Evolutionary conservation across 345 rosid genomes (phyloP).

Genomic region (Moricandia moricandioides): DNA sequence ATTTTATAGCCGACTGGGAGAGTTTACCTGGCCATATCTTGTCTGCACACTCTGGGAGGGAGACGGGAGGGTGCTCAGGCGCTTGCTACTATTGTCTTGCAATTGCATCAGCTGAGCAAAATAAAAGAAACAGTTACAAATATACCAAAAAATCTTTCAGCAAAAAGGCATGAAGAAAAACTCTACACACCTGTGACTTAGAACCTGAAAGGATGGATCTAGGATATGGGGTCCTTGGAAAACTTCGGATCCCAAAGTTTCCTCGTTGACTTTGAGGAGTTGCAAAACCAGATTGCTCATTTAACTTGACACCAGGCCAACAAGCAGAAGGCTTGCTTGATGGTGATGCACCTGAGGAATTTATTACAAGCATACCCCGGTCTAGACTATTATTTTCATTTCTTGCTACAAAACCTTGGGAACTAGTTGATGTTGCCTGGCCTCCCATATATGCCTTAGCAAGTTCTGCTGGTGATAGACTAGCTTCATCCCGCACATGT

Average conservation of each 20-base stretch:
- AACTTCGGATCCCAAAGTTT: slow-evolving; percentile 54
- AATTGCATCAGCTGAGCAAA: slow-evolving; percentile 45
- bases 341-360: slow-evolving; percentile 49
- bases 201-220: slow-evolving; percentile 61
- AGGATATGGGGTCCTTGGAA: slow-evolving; percentile 82
- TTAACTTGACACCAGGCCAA: slow-evolving; percentile 90
- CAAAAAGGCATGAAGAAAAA: neutral
- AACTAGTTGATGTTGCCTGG: slow-evolving; percentile 48
- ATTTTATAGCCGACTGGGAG: slow-evolving; percentile 2
- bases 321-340: slow-evolving; percentile 50
- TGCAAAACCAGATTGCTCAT: slow-evolving; percentile 49
- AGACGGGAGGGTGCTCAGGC: slow-evolving; percentile 38
- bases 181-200: slow-evolving; percentile 61
- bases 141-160: neutral
- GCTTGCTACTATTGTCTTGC: slow-evolving; percentile 46
- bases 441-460: slow-evolving; percentile 80
- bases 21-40: slow-evolving; percentile 60
- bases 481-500: slow-evolving; percentile 47
- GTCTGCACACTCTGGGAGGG: slow-evolving; percentile 50
- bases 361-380: slow-evolving; percentile 41
- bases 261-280: slow-evolving; percentile 73
- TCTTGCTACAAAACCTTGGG: slow-evolving; percentile 43
- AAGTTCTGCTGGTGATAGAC: slow-evolving; percentile 74
- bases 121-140: slow-evolving; percentile 12
- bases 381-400: slow-evolving; percentile 42